phyloP scores from a whole-genome alignment of 208 protist species.

The Trypanosoma congolense region DNA sequence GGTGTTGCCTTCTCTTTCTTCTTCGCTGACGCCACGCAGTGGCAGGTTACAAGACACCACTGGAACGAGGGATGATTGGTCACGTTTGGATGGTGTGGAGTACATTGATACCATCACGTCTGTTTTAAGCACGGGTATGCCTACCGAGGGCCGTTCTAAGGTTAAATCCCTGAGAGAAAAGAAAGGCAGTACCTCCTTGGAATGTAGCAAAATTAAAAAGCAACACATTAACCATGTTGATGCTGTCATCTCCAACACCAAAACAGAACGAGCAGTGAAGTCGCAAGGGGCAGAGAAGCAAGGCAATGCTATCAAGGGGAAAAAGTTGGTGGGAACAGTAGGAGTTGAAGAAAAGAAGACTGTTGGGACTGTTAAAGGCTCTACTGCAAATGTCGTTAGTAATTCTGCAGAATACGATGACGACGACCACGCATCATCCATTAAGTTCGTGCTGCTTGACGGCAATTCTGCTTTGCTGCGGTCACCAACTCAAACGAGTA shows the following conservation, averaged over 20 bases:
- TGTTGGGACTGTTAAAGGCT: neutral
- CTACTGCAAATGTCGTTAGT: neutral
- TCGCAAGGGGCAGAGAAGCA: no score
- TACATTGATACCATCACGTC: no score
- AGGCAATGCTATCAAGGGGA: no score
- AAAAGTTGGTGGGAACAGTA: no score
- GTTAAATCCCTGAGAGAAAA: no score
- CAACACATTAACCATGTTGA: no score
- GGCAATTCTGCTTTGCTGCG: neutral
- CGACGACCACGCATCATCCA: conserved; percentile 17
- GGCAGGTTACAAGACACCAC: neutral
- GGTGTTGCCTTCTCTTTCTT: neutral
- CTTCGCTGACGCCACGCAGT: neutral
- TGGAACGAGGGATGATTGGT: neutral
- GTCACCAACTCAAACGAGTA: conserved; percentile 5
- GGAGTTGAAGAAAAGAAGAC: neutral
- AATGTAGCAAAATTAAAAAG: no score
- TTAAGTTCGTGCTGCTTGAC: conserved; percentile 17
- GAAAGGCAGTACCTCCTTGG: no score
- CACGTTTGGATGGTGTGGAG: neutral
- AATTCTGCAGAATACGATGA: neutral
- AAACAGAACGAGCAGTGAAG: no score
- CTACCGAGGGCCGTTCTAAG: no score
- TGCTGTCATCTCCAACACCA: no score
- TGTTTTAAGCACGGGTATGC: no score